Percentiles rank a stretch among this genome's conserved stretches.
Evolutionary conservation across 2,329 filamentous ascomycete species (phyloP).

Genomic region (Exophiala viscosa): DNA sequence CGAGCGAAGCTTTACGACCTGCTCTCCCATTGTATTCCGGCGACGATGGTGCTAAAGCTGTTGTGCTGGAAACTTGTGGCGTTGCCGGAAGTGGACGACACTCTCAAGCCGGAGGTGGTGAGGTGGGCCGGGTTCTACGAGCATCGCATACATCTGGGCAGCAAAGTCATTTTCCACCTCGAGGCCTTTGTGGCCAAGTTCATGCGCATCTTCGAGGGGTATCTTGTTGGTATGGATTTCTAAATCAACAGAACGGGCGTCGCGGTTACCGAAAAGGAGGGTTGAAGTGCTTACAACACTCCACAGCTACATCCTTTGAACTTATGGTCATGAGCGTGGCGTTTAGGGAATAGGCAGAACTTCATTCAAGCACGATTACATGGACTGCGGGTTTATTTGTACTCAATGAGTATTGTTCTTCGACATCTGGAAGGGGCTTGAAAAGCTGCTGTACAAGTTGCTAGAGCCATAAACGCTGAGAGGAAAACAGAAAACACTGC

Average conservation of each 20-base stretch:
- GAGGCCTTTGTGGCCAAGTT: conserved; percentile 99
- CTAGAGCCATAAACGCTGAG: too few relatives aligned
- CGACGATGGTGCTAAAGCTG: conserved; percentile 90
- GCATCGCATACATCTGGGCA: conserved; percentile 85
- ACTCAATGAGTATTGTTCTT: too few relatives aligned
- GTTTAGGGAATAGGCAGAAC: not conserved
- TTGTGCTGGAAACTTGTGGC: conserved; percentile 89
- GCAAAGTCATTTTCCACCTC: conserved; percentile 94
- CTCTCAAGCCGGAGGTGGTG: conserved; percentile 84
- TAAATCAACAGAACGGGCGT: not conserved
- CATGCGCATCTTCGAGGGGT: conserved; percentile 94
- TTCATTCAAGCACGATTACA: not conserved
- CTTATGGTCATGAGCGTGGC: not conserved
- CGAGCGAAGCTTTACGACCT: conserved; percentile 95
- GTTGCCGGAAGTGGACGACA: conserved; percentile 69
- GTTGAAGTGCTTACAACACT: not conserved
- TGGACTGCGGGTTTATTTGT: not conserved
- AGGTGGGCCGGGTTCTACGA: conserved; percentile 98
- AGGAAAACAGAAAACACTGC: too few relatives aligned
- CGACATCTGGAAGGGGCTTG: too few relatives aligned
- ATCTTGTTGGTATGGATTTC: conserved; percentile 36
- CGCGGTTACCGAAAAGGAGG: not conserved
- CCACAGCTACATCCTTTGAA: too few relatives aligned
- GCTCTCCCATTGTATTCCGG: conserved; percentile 92
- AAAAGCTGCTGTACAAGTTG: too few relatives aligned